These are phyloP conservation scores for Striga hermonthica DNA, from an alignment of 305 asterid genomes.

Conservation along the genomic window DNA sequence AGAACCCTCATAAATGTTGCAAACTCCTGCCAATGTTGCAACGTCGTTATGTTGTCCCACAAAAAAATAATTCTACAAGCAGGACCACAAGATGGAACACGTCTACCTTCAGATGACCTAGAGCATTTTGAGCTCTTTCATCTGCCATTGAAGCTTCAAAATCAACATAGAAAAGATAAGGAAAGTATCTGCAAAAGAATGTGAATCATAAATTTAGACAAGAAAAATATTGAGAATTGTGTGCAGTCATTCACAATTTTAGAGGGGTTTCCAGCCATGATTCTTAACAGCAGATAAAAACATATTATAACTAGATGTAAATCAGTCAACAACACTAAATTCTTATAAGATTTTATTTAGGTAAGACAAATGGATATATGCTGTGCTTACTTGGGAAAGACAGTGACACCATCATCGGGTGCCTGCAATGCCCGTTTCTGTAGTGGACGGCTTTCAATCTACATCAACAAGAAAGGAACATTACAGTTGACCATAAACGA, in stretches of 20 bases:
- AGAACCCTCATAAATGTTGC: conserved; percentile 91
- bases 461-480: conserved; percentile 25
- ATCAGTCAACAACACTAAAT: conserved; percentile 18
- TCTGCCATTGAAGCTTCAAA: conserved; percentile 99
- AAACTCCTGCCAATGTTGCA: conserved; percentile 63
- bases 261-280: background rate
- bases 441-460: conserved; percentile 98
- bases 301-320: conserved; percentile 17
- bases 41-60: conserved; percentile 8
- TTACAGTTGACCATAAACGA: conserved; percentile 20
- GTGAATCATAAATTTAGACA: conserved; percentile 25
- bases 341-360: conserved; percentile 19
- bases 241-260: background rate
- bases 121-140: conserved; percentile 96
- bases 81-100: conserved; percentile 22
- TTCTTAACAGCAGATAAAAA: conserved; percentile 1
- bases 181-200: conserved; percentile 64
- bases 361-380: conserved; percentile 24
- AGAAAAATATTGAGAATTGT: background rate
- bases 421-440: conserved; percentile 72
- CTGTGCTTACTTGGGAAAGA: conserved; percentile 62
- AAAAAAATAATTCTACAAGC: conserved; percentile 9
- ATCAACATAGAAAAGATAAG: conserved; percentile 95
- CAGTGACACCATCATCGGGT: conserved; percentile 52
- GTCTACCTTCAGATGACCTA: conserved; percentile 75